Percentiles rank a stretch among this genome's conserved stretches.
Evolutionary conservation across 2,329 filamentous ascomycete species (phyloP).

Genomic region (Botryotinia calthae): DNA sequence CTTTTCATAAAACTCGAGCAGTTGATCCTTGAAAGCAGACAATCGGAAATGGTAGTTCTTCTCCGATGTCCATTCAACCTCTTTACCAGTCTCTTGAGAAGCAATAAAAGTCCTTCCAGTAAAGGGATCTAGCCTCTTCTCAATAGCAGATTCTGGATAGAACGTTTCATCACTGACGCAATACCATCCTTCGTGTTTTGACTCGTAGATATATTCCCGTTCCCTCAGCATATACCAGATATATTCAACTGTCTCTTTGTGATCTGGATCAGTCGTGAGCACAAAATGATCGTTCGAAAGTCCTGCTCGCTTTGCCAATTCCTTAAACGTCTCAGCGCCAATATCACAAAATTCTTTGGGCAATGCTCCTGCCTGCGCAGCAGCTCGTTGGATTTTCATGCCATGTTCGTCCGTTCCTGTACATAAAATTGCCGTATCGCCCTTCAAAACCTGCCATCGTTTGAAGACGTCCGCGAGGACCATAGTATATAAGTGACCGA

Average conservation of each 20-base stretch:
- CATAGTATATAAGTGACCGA: constrained; percentile 93
- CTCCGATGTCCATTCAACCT: constrained; percentile 93
- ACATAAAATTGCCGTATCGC: constrained; percentile 68
- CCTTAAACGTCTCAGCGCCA: constrained; percentile 75
- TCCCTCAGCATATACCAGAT: constrained; percentile 83
- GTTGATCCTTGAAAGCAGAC: constrained; percentile 73
- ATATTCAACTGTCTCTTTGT: constrained; percentile 80
- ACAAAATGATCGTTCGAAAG: constrained; percentile 85
- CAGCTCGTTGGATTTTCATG: constrained; percentile 92
- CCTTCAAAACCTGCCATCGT: constrained; percentile 79
- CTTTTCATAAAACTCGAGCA: constrained; percentile 75
- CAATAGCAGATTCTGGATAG: constrained; percentile 75
- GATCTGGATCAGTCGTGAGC: constrained; percentile 80
- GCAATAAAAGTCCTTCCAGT: constrained; percentile 83
- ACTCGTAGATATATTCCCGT: constrained; percentile 75
- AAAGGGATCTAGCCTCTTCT: constrained; percentile 70
- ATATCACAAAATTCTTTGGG: constrained; percentile 86
- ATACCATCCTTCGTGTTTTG: constrained; percentile 93
- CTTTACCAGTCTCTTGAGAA: constrained; percentile 82
- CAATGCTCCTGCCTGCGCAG: constrained; percentile 64
- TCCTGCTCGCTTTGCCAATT: constrained; percentile 66
- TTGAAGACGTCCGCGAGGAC: constrained; percentile 88
- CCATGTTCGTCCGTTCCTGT: constrained; percentile 98
- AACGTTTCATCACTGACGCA: constrained; percentile 96
- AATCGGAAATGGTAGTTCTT: constrained; percentile 93